These are phyloP conservation scores for Candida krabiensis DNA, from an alignment of 805 yeast species.

Conservation along the genomic window DNA sequence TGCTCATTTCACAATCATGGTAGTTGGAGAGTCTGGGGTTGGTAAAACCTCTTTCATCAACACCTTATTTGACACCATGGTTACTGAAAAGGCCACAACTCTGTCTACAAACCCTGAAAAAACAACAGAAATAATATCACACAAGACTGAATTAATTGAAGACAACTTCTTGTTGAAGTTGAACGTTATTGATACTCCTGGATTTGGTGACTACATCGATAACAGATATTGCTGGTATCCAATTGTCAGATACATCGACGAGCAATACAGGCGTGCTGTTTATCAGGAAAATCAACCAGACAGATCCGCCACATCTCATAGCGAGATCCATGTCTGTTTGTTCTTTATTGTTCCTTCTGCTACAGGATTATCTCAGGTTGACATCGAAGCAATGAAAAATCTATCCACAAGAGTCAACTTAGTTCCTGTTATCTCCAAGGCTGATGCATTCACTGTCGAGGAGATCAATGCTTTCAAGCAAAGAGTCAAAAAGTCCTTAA, in stretches of 20 bases:
- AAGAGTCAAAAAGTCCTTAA: slow-evolving; percentile 49
- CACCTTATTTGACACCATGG: slow-evolving; percentile 64
- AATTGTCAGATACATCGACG: slow-evolving; percentile 72
- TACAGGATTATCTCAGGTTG: slow-evolving; percentile 60
- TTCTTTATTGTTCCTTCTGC: slow-evolving; percentile 77
- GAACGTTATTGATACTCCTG: slow-evolving; percentile 70
- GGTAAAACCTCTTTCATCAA: slow-evolving; percentile 84
- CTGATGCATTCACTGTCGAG: slow-evolving; percentile 65
- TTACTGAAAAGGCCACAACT: slow-evolving; percentile 28
- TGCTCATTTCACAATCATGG: slow-evolving; percentile 74
- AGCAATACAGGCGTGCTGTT: slow-evolving; percentile 66
- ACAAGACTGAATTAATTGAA: slow-evolving; percentile 57
- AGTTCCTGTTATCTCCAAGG: slow-evolving; percentile 79
- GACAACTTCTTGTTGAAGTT: slow-evolving; percentile 57
- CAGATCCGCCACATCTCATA: slow-evolving; percentile 53
- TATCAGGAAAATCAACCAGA: slow-evolving; percentile 79
- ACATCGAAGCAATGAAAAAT: slow-evolving; percentile 70
- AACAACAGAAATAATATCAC: slow-evolving; percentile 33
- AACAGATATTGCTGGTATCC: slow-evolving; percentile 68
- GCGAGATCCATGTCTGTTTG: slow-evolving; percentile 80
- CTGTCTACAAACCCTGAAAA: slow-evolving; percentile 28
- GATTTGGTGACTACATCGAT: slow-evolving; percentile 71
- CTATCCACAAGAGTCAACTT: slow-evolving; percentile 72
- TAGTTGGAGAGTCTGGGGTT: slow-evolving; percentile 83
- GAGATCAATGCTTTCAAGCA: slow-evolving; percentile 58